Evolutionary conservation across 495 filamentous ascomycete genomes (phyloP).

Genomic region (Neurospora sp.): DNA sequence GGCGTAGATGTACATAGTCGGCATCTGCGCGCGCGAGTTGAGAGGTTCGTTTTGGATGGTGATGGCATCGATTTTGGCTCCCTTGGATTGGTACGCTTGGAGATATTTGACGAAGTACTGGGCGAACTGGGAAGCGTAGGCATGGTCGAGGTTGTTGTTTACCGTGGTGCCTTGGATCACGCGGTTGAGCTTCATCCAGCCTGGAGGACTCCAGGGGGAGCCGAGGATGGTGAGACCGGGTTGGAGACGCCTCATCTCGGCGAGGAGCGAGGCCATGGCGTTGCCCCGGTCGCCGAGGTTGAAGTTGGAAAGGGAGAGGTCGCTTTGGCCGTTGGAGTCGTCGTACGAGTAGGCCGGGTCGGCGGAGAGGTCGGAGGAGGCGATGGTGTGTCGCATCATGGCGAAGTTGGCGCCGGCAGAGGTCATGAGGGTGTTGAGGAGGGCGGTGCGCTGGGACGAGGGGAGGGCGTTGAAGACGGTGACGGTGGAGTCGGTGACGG

Average conservation of each 20-base stretch:
- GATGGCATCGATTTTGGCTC: conserved; percentile 41
- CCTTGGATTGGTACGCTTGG: conserved; percentile 35
- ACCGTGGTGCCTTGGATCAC: conserved; percentile 36
- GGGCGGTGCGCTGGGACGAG: conserved; percentile 25
- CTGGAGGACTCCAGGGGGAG: conserved; percentile 44
- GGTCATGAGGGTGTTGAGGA: conserved; percentile 40
- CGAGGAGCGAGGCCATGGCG: conserved; percentile 41
- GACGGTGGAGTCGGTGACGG: conserved; percentile 48
- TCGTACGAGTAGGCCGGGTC: conserved; percentile 45
- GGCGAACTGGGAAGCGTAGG: conserved; percentile 36
- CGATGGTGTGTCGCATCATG: conserved; percentile 47
- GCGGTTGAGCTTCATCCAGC: conserved; percentile 49
- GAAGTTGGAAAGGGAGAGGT: conserved; percentile 34
- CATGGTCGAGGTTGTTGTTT: conserved; percentile 43
- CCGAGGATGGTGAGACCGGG: conserved; percentile 34
- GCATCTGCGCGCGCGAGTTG: conserved; percentile 42
- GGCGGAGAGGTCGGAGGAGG: conserved; percentile 40
- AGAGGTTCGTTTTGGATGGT: conserved; percentile 50
- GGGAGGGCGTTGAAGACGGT: conserved; percentile 38
- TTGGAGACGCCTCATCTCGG: conserved; percentile 29
- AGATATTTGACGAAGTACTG: conserved; percentile 51
- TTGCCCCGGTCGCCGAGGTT: conserved; percentile 38
- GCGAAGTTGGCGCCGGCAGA: conserved; percentile 36
- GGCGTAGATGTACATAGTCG: conserved; percentile 44
- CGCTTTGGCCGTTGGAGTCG: conserved; percentile 29